Conservation (phyloP, 2,329 filamentous ascomycete genomes). For the Fusarium sp. region DNA sequence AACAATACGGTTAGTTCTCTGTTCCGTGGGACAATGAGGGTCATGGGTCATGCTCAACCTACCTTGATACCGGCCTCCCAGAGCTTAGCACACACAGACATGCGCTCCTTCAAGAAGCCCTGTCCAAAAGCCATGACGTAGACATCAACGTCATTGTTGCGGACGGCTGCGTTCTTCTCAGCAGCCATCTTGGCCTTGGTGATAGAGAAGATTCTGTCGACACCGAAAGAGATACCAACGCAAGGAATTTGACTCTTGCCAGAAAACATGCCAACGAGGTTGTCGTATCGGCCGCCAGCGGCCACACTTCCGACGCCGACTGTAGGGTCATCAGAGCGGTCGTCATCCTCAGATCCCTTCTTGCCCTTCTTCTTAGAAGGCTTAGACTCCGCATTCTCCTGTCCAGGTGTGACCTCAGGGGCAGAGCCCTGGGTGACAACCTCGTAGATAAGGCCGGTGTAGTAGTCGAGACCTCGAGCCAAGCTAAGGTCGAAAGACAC, state of each 20-base stretch:
- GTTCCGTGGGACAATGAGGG: background rate
- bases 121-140: slow-evolving; percentile 97
- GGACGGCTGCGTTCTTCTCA: slow-evolving; percentile 63
- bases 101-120: slow-evolving; percentile 85
- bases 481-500: slow-evolving; percentile 92
- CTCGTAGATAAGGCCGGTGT: slow-evolving; percentile 91
- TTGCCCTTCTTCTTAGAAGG: slow-evolving; percentile 62
- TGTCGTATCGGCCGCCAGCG: slow-evolving; percentile 91
- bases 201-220: slow-evolving; percentile 95
- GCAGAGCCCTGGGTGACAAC: slow-evolving; percentile 85
- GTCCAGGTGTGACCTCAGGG: slow-evolving; percentile 54
- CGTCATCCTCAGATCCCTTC: slow-evolving; percentile 66
- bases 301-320: slow-evolving; percentile 89
- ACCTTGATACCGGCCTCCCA: slow-evolving; percentile 91
- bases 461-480: slow-evolving; percentile 91
- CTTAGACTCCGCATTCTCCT: slow-evolving; percentile 51
- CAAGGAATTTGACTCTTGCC: slow-evolving; percentile 81
- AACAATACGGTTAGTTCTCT: slow-evolving; percentile 36
- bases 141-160: slow-evolving; percentile 81
- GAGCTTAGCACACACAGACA: slow-evolving; percentile 79
- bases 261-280: slow-evolving; percentile 93
- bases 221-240: slow-evolving; percentile 83
- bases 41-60: slow-evolving; percentile 34
- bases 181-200: slow-evolving; percentile 78
- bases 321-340: slow-evolving; percentile 81